Evolutionary conservation across 2,329 filamentous ascomycete genomes (phyloP).

Genomic region (Alternaria rosae): DNA sequence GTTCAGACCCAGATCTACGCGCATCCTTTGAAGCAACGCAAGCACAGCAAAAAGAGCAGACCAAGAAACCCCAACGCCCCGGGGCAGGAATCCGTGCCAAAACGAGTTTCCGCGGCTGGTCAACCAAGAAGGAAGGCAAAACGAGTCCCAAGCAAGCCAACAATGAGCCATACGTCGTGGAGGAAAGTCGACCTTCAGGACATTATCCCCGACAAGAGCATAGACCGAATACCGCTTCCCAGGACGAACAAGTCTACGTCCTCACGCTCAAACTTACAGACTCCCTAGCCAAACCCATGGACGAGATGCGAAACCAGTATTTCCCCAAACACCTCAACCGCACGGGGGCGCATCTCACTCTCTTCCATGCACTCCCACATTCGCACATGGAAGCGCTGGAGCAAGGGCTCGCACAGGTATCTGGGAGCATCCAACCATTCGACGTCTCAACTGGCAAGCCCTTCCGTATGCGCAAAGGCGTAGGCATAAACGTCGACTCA

Average conservation of each 20-base stretch:
- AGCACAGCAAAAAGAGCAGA: not conserved
- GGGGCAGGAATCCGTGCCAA: conserved; percentile 19
- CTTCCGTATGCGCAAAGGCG: conserved; percentile 53
- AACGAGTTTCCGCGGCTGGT: conserved; percentile 25
- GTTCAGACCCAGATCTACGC: conserved; percentile 17
- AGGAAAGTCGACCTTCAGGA: conserved; percentile 8
- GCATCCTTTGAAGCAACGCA: conserved; percentile 16
- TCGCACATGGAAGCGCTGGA: conserved; percentile 49
- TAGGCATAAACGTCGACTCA: conserved; percentile 48
- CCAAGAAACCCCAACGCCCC: conserved; percentile 19
- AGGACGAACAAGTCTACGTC: conserved; percentile 52
- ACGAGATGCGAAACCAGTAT: conserved; percentile 49
- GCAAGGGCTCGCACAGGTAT: conserved; percentile 39
- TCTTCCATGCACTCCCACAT: conserved; percentile 56
- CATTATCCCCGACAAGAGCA: conserved; percentile 27
- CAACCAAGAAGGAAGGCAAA: conserved; percentile 16
- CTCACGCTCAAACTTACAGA: conserved; percentile 53
- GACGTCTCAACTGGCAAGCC: conserved; percentile 48
- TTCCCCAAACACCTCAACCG: conserved; percentile 55
- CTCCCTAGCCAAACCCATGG: conserved; percentile 50
- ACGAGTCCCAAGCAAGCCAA: not conserved
- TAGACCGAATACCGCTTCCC: conserved; percentile 39
- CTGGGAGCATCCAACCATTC: conserved; percentile 45
- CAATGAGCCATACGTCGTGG: conserved; percentile 12
- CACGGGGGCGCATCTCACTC: conserved; percentile 54